Percentiles rank a stretch among this genome's conserved stretches.
These are phyloP conservation scores for Diospyros lotus DNA, from an alignment of 148 eudicot species.

Conservation along the genomic window DNA sequence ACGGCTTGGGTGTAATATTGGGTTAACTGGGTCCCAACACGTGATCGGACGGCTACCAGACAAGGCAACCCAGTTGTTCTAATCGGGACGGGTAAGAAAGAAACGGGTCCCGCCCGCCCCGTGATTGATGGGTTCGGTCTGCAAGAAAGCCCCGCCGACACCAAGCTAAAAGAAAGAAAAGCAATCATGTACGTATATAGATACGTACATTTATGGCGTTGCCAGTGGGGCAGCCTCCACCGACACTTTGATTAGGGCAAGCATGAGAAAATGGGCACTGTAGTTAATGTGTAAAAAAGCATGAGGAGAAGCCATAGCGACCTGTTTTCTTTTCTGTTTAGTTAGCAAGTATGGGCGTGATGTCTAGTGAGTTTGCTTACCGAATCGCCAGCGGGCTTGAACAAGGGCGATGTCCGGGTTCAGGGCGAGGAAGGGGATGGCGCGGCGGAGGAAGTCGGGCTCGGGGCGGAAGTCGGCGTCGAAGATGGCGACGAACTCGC, in stretches of 20 bases:
- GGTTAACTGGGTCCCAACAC: no score
- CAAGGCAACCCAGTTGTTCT: no score
- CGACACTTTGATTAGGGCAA: conserved; percentile 13
- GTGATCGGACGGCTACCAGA: no score
- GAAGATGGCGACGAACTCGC: conserved; percentile 78
- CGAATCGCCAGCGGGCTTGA: conserved; percentile 90
- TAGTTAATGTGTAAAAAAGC: neutral
- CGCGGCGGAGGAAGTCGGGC: conserved; percentile 65
- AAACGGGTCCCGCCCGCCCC: no score
- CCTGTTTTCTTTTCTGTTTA: no score
- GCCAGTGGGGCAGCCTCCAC: conserved; percentile 23
- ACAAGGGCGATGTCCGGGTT: conserved; percentile 75
- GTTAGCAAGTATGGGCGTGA: neutral
- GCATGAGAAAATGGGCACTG: neutral
- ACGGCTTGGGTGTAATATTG: no score
- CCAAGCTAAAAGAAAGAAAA: conserved; percentile 9
- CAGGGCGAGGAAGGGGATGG: conserved; percentile 66
- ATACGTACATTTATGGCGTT: neutral
- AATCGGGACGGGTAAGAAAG: no score
- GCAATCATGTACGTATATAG: neutral
- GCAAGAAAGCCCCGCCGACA: neutral
- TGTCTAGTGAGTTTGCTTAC: conserved; percentile 31
- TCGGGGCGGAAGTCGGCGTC: conserved; percentile 94
- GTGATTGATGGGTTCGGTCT: no score
- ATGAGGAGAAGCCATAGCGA: no score